These are phyloP conservation scores for Phytophthora pisi DNA, from an alignment of 352 stramenopile genomes.

Conservation along the genomic window DNA sequence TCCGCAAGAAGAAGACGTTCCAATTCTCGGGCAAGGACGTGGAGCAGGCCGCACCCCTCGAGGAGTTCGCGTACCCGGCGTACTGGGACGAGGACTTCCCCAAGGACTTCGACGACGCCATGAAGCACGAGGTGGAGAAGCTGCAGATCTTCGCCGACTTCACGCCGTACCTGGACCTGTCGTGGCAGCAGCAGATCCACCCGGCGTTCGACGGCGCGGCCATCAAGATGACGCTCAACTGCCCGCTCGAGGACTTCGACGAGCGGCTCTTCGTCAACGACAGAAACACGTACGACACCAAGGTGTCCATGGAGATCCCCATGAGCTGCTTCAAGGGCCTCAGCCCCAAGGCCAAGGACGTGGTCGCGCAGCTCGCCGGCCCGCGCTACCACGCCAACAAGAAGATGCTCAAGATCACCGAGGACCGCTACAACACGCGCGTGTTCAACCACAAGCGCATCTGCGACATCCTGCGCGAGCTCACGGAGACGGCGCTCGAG, in stretches of 20 bases:
- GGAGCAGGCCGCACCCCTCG: conserved; percentile 41
- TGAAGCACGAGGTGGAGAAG: conserved; percentile 90
- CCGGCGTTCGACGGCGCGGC: conserved; percentile 65
- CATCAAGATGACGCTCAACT: conserved; percentile 81
- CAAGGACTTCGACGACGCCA: conserved; percentile 66
- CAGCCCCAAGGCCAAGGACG: conserved; percentile 47
- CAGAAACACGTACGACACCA: conserved; percentile 82
- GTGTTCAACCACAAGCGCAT: conserved; percentile 88
- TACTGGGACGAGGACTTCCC: conserved; percentile 85
- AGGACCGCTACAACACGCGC: conserved; percentile 79
- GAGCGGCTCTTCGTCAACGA: conserved; percentile 82
- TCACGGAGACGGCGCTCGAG: conserved; percentile 73
- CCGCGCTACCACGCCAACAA: conserved; percentile 84
- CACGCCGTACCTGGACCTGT: conserved; percentile 71
- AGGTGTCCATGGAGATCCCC: conserved; percentile 82
- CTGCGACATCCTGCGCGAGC: conserved; percentile 80
- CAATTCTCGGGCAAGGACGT: conserved; percentile 63
- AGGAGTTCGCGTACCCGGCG: conserved; percentile 75
- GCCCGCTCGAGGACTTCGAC: conserved; percentile 82
- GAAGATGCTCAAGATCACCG: conserved; percentile 77
- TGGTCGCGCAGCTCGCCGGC: conserved; percentile 73
- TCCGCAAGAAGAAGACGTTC: conserved; percentile 74
- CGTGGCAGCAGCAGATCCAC: conserved; percentile 84
- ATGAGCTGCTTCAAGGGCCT: conserved; percentile 69
- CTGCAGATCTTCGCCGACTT: conserved; percentile 85